Percentiles rank a stretch among this genome's conserved stretches.
phyloP scores from a whole-genome alignment of 2,329 filamentous ascomycete genomes.

The Rugonectria rugulosa region DNA sequence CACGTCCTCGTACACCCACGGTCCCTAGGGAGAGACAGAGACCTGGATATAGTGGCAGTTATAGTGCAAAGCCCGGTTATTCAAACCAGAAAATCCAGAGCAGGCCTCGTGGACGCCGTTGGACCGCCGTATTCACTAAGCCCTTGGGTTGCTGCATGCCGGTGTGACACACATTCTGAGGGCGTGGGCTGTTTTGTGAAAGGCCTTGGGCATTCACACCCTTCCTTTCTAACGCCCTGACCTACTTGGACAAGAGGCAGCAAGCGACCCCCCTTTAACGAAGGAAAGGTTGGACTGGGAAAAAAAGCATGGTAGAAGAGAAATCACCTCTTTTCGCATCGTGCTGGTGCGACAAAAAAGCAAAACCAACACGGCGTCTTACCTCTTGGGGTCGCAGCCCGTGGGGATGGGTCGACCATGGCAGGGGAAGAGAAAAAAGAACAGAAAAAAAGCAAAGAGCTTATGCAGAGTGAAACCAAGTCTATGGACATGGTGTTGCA shows the following conservation, averaged over 20 bases:
- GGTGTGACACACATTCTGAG: conserved; percentile 22
- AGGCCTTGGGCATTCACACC: no score
- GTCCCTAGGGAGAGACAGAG: no score
- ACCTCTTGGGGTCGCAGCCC: conserved; percentile 14
- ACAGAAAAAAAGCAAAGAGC: not conserved
- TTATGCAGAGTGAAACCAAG: not conserved
- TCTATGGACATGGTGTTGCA: conserved; percentile 2
- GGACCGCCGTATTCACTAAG: not conserved
- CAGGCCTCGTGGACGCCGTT: no score
- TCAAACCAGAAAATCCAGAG: no score
- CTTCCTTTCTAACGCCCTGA: no score
- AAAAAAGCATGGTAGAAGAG: not conserved
- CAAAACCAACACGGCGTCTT: conserved; percentile 21
- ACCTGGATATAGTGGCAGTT: no score
- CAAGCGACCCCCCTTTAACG: not conserved
- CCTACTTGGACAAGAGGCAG: no score
- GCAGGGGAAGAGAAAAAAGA: not conserved
- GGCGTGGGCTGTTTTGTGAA: conserved; percentile 26
- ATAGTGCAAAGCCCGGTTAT: no score
- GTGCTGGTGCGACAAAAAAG: conserved; percentile 35
- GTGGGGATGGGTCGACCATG: conserved; percentile 6
- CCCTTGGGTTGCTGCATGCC: not conserved
- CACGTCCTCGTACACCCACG: no score
- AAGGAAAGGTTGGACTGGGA: not conserved
- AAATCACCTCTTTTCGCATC: conserved; percentile 28